These are phyloP conservation scores for Brassica hybrid DNA, from an alignment of 441 rosid species.

Conservation along the genomic window DNA sequence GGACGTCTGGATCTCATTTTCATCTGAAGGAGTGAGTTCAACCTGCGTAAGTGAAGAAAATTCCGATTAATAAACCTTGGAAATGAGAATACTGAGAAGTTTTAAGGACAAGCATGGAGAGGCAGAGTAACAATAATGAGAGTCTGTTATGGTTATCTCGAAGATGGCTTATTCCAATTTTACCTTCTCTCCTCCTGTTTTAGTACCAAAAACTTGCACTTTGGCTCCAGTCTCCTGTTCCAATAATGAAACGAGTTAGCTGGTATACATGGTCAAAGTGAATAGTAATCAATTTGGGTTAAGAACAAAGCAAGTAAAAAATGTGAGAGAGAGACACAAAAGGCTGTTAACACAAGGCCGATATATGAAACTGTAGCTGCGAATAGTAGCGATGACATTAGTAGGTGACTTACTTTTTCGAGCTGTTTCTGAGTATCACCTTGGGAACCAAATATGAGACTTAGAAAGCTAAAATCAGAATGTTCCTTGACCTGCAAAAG, in stretches of 20 bases:
- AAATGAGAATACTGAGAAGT: constrained; percentile 16
- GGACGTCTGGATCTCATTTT: constrained; percentile 47
- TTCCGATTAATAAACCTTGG: too few relatives aligned
- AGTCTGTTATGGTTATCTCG: not conserved
- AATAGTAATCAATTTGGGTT: constrained; percentile 2
- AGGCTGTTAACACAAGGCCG: constrained; percentile 4
- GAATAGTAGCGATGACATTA: not conserved
- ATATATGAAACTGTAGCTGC: constrained; percentile 17
- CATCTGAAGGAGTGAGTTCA: constrained; percentile 72
- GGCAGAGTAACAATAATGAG: not conserved
- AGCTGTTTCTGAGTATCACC: constrained; percentile 76
- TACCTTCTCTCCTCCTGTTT: constrained; percentile 76
- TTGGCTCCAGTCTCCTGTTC: constrained; percentile 86
- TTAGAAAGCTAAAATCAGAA: constrained; percentile 75
- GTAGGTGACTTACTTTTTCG: constrained; percentile 61
- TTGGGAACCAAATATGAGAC: constrained; percentile 79
- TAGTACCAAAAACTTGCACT: constrained; percentile 67
- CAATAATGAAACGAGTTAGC: constrained; percentile 23
- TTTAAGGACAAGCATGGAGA: constrained; percentile 16
- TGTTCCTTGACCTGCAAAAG: constrained; percentile 68
- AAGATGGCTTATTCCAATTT: constrained; percentile 1
- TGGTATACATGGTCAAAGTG: not conserved
- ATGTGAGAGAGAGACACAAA: constrained; percentile 18
- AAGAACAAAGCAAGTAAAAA: not conserved
- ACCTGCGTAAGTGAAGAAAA: constrained; percentile 52